Conservation (phyloP, 768 basidiomycete genomes). For the Serendipita indica region DNA sequence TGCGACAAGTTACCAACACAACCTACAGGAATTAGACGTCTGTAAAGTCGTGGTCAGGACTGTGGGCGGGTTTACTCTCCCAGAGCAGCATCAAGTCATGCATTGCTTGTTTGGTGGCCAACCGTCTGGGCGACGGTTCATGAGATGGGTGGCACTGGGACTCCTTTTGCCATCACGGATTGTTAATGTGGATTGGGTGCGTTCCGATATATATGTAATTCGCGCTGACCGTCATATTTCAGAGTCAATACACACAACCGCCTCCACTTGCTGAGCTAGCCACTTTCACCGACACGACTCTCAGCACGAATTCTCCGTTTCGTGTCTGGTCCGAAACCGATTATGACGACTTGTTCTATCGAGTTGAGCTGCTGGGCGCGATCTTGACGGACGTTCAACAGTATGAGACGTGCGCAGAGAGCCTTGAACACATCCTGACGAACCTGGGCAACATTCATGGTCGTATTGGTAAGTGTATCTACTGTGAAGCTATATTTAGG, state of each 20-base stretch:
- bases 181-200: neutral
- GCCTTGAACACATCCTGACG: neutral
- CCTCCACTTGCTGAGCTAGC: neutral
- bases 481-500: neutral
- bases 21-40: neutral
- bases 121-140: neutral
- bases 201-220: neutral
- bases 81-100: neutral
- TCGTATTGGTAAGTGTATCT: neutral
- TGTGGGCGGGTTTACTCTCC: neutral
- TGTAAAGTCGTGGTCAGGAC: neutral
- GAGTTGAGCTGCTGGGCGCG: constrained; percentile 4
- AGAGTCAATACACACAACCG: neutral
- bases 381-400: constrained; percentile 3
- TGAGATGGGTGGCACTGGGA: neutral
- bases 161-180: neutral
- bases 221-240: too few relatives aligned
- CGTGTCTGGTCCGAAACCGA: neutral
- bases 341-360: constrained; percentile 4
- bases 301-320: constrained; percentile 2
- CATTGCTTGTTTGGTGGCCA: constrained; percentile 3
- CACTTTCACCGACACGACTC: neutral
- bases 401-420: neutral
- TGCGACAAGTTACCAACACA: neutral
- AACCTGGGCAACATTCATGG: neutral